These are phyloP conservation scores for Santalum album DNA, from an alignment of 164 flowering plant genomes.

Conservation along the genomic window DNA sequence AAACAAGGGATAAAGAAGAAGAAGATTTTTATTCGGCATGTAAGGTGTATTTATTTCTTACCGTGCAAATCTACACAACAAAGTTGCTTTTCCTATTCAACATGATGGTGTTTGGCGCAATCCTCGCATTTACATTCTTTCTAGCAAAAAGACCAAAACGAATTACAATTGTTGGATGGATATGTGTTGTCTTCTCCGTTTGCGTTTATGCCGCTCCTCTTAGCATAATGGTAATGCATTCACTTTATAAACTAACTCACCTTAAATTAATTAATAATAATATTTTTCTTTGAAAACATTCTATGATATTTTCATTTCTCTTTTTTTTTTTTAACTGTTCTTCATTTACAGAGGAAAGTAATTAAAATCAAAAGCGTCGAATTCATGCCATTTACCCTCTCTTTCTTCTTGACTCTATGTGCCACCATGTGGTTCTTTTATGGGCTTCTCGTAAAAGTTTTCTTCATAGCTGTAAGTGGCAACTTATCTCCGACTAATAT, in stretches of 20 bases:
- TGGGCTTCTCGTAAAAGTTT: conserved; percentile 47
- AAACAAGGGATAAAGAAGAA: not conserved
- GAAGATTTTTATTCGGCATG: not conserved
- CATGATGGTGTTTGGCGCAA: conserved; percentile 22
- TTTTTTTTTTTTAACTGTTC: not conserved
- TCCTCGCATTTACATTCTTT: conserved; percentile 28
- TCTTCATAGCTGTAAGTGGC: conserved; percentile 49
- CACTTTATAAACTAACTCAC: too few species aligned
- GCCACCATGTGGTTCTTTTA: conserved; percentile 74
- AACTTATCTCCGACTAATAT: not conserved
- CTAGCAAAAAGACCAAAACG: conserved; percentile 16
- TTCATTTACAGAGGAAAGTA: conserved; percentile 45
- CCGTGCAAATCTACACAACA: conserved; percentile 35
- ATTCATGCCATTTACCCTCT: conserved; percentile 66
- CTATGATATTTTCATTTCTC: not conserved
- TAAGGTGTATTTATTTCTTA: not conserved
- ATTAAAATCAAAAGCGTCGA: conserved; percentile 67
- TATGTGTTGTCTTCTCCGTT: conserved; percentile 47
- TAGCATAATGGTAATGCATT: conserved; percentile 43
- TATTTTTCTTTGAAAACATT: not conserved
- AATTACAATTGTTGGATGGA: conserved; percentile 52
- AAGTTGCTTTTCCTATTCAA: conserved; percentile 41
- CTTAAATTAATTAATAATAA: not conserved
- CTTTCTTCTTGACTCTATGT: conserved; percentile 54
- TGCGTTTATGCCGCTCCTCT: conserved; percentile 73